phyloP scores from a whole-genome alignment of 2,329 filamentous ascomycete genomes.

The Fusarium zealandicum region DNA sequence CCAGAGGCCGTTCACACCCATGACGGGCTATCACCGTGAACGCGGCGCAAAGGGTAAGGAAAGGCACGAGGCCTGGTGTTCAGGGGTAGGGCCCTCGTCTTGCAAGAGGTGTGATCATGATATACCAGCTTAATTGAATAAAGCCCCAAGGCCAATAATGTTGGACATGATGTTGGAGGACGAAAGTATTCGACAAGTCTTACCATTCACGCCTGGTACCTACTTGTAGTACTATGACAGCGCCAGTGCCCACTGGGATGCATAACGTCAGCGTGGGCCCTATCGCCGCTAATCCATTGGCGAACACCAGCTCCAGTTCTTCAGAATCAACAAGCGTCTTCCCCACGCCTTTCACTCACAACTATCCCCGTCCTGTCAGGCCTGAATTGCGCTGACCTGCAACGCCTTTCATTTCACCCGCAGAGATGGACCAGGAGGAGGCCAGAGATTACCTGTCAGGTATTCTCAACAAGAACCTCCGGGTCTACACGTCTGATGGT shows the following conservation, averaged over 20 bases:
- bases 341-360: conserved; percentile 11
- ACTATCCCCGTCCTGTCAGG: not conserved
- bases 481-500: conserved; percentile 80
- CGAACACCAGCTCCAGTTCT: conserved; percentile 7
- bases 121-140: not conserved
- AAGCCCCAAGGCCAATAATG: not conserved
- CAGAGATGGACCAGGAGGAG: conserved; percentile 57
- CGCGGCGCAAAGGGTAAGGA: not conserved
- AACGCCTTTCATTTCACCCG: not conserved
- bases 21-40: conserved; percentile 50
- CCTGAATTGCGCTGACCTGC: not conserved
- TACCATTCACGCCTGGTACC: conserved; percentile 9
- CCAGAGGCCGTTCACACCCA: conserved; percentile 99
- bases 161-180: not conserved
- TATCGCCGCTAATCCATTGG: conserved; percentile 23
- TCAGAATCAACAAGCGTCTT: conserved; percentile 15
- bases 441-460: conserved; percentile 65
- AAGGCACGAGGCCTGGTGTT: conserved; percentile 15
- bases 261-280: conserved; percentile 39
- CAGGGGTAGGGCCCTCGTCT: conserved; percentile 35
- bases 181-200: not conserved
- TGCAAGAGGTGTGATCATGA: conserved; percentile 17
- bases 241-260: not conserved
- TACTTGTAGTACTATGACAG: too few species aligned
- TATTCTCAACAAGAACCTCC: conserved; percentile 79